Percentiles rank a stretch among this genome's conserved stretches.
Conservation (phyloP, 768 basidiomycete species). For the Suillus brevipes region DNA sequence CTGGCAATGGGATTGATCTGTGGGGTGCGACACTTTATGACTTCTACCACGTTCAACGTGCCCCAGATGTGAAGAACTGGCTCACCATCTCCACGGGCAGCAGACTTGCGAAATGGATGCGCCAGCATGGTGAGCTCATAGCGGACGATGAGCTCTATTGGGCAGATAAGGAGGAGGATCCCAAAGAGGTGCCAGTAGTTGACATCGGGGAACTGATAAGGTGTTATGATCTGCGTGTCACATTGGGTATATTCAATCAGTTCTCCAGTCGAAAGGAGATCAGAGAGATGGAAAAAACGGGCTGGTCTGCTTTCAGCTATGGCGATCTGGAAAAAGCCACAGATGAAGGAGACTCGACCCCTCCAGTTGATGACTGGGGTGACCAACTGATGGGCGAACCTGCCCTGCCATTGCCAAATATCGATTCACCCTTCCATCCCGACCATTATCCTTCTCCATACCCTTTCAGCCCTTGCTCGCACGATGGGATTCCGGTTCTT, state of each 20-base stretch:
- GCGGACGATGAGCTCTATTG: slow-evolving; percentile 21
- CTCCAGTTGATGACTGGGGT: background rate
- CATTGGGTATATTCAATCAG: background rate
- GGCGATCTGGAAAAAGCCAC: background rate
- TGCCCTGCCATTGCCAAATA: background rate
- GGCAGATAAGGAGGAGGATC: slow-evolving; percentile 23
- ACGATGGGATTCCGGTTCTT: slow-evolving; percentile 23
- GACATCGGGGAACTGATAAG: slow-evolving; percentile 19
- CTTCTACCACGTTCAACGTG: slow-evolving; percentile 16
- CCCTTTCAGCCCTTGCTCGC: slow-evolving; percentile 40
- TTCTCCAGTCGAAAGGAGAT: slow-evolving; percentile 10
- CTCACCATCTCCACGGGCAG: slow-evolving; percentile 21
- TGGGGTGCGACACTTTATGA: slow-evolving; percentile 33
- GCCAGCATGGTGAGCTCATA: slow-evolving; percentile 16
- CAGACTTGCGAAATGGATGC: slow-evolving; percentile 13
- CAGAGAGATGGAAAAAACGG: background rate
- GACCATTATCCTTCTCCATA: slow-evolving; percentile 41
- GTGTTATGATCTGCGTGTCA: slow-evolving; percentile 12
- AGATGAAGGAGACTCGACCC: background rate
- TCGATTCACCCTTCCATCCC: slow-evolving; percentile 29
- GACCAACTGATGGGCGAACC: background rate
- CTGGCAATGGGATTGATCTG: slow-evolving; percentile 18
- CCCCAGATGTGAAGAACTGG: slow-evolving; percentile 5
- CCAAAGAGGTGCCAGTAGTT: slow-evolving; percentile 17
- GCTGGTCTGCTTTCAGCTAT: background rate